Percentiles rank a stretch among this genome's conserved stretches.
Conservation (phyloP, 2,329 filamentous ascomycete genomes). For the Xylaria sp. region DNA sequence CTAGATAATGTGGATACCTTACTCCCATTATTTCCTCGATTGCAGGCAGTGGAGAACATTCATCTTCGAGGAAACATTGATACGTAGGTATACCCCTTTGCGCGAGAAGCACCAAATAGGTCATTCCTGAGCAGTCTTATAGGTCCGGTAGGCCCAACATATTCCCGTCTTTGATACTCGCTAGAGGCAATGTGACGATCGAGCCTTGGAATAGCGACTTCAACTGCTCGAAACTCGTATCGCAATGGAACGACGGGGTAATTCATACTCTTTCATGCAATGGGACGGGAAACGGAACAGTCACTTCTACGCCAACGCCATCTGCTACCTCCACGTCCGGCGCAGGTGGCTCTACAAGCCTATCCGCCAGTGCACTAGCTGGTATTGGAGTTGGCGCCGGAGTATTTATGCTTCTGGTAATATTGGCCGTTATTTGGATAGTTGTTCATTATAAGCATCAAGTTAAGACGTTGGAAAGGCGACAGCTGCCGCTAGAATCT, state of each 20-base stretch:
- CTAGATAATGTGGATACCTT: background rate
- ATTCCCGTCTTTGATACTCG: background rate
- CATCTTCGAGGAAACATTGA: slow-evolving; percentile 7
- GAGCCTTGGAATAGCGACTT: slow-evolving; percentile 13
- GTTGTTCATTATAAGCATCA: background rate
- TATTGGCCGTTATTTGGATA: background rate
- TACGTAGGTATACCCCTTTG: slow-evolving; percentile 3
- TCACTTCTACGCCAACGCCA: background rate
- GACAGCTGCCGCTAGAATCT: background rate
- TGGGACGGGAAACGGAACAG: background rate
- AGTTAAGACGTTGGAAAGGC: too few relatives aligned
- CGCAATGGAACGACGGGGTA: background rate
- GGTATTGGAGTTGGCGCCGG: background rate
- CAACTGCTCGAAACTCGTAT: slow-evolving; percentile 11
- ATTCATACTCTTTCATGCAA: slow-evolving; percentile 1
- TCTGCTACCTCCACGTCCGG: background rate
- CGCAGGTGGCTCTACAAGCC: background rate
- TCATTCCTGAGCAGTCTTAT: background rate
- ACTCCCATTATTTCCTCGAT: background rate
- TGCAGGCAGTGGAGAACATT: background rate
- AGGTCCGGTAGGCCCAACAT: slow-evolving; percentile 6
- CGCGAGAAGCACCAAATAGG: background rate
- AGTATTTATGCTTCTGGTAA: background rate
- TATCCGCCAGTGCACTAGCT: background rate
- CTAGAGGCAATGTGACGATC: background rate